A percentile compares a stretch with the other conserved stretches of the same genome.
Conservation (phyloP, 768 basidiomycete genomes). For the Phylloporus rhodoxanthus region DNA sequence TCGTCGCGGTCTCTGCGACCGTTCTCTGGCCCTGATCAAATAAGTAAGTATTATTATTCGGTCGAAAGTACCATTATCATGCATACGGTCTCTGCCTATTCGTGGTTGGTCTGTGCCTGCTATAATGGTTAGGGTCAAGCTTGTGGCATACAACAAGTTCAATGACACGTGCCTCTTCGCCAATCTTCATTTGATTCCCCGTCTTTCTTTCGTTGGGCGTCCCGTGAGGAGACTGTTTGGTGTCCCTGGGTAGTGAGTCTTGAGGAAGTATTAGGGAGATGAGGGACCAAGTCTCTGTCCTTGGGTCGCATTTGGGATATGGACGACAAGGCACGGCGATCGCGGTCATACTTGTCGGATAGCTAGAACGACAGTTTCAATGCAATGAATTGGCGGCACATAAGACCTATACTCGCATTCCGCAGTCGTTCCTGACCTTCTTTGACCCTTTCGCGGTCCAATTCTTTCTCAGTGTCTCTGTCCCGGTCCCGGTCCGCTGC, state of each 20-base stretch:
- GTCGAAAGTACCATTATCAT: not conserved
- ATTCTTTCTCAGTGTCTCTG: constrained; percentile 41
- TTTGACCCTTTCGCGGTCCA: constrained; percentile 59
- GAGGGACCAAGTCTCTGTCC: constrained; percentile 63
- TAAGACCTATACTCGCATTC: constrained; percentile 40
- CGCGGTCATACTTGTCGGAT: constrained; percentile 84
- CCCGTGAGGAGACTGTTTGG: constrained; percentile 41
- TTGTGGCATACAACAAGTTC: not conserved
- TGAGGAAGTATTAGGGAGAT: constrained; percentile 42
- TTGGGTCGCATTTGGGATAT: constrained; percentile 48
- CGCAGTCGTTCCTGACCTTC: constrained; percentile 76
- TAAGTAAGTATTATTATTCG: constrained; percentile 5
- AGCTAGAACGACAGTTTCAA: constrained; percentile 42
- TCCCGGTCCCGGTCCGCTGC: constrained; percentile 54
- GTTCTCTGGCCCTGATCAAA: constrained; percentile 43
- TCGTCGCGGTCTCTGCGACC: constrained; percentile 53
- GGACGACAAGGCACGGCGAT: constrained; percentile 56
- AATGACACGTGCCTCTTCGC: constrained; percentile 60
- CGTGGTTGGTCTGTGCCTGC: constrained; percentile 47
- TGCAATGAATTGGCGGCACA: not conserved
- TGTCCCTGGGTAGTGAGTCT: constrained; percentile 35
- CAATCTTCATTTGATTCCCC: constrained; percentile 79
- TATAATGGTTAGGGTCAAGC: not conserved
- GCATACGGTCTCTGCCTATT: constrained; percentile 55
- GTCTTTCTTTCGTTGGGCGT: constrained; percentile 57